Base-by-base conservation (phyloP, 441 rosid species). In the Croton laevigatus region DNA sequence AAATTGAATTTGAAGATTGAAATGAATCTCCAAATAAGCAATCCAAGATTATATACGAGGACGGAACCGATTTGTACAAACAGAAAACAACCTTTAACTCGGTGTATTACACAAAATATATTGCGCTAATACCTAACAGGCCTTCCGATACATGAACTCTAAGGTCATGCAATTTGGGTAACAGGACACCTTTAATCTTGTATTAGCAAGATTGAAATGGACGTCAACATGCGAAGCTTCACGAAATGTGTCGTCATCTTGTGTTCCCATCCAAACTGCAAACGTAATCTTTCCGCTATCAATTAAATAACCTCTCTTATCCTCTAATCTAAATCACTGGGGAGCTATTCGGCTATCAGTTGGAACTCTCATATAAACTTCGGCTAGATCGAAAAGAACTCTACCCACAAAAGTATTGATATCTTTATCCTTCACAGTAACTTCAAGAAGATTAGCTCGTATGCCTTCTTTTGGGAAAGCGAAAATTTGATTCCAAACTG, bases 281-380 rank as follows among this genome's bases (percentile, higher is more conserved):
- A 84, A 72, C 93, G 86, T 86, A 67, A 86, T 60, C 68, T 88
- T 89, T 13, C 89, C 89, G 59, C 36, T 77, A 42, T 16, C 46
- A 6, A 52, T 60, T 11, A 51, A 81, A 12, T 23, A 34, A 38
- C 86, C 82, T 16, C 70, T 74, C 52, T 37, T 68, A 46, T 83
- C 86, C 71, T 78, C 82, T 71, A 86, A 59, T 14, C 68, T 81
- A 58, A 83, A 82, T 89, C 93, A 86, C n/a, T 83, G 86, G 23
- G 91, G 88, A 66, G 88, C 91, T 75, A 87, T 17, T 17, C 86
- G 85, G 79, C 91, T 86, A 1, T 84, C 88, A 1, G 88, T 87
- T 2, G 97, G 97, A 12, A 85, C 86, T 34, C 87, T 81, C 49
- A 62, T 66, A 11, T 89, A 87, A 55, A 84, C 84, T 62, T 84